Conservation (phyloP, 2,329 filamentous ascomycete species). For the Chaetomium sp. region DNA sequence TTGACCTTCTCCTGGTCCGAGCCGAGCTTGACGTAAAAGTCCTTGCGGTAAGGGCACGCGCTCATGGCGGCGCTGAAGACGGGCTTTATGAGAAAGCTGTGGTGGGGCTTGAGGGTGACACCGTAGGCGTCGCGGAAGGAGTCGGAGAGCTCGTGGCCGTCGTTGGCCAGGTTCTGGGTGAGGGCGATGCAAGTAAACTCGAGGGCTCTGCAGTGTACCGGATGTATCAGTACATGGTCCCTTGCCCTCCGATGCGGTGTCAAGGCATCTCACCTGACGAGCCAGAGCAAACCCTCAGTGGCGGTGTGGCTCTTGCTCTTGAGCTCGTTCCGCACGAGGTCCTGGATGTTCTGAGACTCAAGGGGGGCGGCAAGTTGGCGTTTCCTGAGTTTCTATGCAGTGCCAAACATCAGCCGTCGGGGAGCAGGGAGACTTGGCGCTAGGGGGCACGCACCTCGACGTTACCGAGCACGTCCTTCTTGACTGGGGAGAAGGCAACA, state of each 20-base stretch:
- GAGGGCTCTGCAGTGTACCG: conserved; percentile 65
- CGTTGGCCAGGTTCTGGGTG: conserved; percentile 70
- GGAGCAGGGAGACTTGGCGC: background rate
- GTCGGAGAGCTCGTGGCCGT: conserved; percentile 72
- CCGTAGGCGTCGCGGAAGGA: conserved; percentile 88
- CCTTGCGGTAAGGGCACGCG: conserved; percentile 87
- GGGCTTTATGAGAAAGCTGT: conserved; percentile 86
- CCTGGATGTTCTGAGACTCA: conserved; percentile 82
- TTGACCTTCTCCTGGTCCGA: conserved; percentile 64
- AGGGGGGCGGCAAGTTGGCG: conserved; percentile 75
- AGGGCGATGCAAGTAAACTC: conserved; percentile 91
- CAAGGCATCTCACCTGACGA: conserved; percentile 67
- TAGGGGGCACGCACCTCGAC: conserved; percentile 66
- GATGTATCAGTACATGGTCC: conserved; percentile 15
- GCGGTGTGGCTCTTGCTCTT: conserved; percentile 87
- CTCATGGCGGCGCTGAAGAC: conserved; percentile 92
- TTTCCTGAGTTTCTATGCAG: conserved; percentile 78
- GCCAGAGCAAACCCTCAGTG: conserved; percentile 88
- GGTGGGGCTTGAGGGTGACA: conserved; percentile 86
- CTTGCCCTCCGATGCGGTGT: conserved; percentile 29
- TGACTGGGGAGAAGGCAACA: conserved; percentile 85
- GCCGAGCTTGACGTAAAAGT: conserved; percentile 89
- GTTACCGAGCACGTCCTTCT: conserved; percentile 88
- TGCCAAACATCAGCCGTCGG: conserved; percentile 15
- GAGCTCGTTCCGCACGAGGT: conserved; percentile 82